Base-by-base conservation (phyloP, 768 basidiomycete genomes). In the Holtermanniella nyarrowii region DNA sequence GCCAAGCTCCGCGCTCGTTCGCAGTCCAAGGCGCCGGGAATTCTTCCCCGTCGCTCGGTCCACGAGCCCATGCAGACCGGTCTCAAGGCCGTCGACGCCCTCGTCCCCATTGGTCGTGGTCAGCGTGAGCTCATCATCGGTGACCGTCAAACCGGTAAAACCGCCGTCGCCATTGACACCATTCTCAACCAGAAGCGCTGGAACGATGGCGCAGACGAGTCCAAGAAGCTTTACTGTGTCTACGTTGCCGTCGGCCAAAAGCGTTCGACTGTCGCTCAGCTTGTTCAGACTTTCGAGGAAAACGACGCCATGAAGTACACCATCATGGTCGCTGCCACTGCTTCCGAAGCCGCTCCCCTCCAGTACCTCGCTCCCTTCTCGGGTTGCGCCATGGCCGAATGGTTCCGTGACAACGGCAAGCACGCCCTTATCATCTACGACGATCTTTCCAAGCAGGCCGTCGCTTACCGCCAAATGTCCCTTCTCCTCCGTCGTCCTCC, bases 51-150 rank as follows among this genome's bases (percentile, higher is more conserved):
- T 80, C 89, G 88, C 71, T 97, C 95, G 73, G 95, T 99, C 78
- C 89, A 96, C 81, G 67, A 75, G 68, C 93, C 95, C 64, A 99
- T 99, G 95, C 88, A 95, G 86, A 99, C 95, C 62, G 95, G 95
- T 79, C 84, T 99, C 73, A 99, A 99, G 79, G 90, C 93, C 72
- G 96, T 99, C 74, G 95, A 99, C 75, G 93, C 95, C 73, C 95
- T 99, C 90, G 95, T 99, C 61, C 95, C 95, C 61, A 99, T 99
- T 74, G 95, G 95, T 73, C 95, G 95, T 84, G 95, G 95, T 58
- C 95, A 99, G 78, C 95, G 95, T 87, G 95, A 99, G 77, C 80
- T 99, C 54, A 99, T 99, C 75, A 99, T 99, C 66, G 95, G 95
- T 82, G 95, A 99, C 72, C 90, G 95, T 84, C 95, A 99, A 73